Percentiles rank a stretch among this genome's conserved stretches.
These are phyloP conservation scores for Dictyophora rubrovolvata DNA, from an alignment of 768 basidiomycete genomes.

Conservation along the genomic window DNA sequence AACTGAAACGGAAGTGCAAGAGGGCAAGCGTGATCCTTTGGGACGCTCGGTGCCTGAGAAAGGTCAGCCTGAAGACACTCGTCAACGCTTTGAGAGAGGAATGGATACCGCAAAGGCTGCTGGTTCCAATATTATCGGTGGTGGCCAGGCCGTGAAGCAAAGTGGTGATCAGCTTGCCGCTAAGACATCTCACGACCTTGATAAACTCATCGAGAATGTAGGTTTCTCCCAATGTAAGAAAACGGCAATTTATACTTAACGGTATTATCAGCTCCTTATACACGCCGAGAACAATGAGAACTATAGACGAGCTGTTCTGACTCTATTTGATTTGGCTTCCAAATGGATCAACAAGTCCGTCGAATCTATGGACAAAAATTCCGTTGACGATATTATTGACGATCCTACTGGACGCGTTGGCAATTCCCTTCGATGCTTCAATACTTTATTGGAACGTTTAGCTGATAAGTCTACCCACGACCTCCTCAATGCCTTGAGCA, in stretches of 20 bases:
- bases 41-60: constrained; percentile 43
- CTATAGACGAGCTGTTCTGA: constrained; percentile 48
- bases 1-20: constrained; percentile 48
- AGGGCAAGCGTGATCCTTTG: constrained; percentile 46
- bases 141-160: constrained; percentile 32
- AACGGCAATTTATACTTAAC: neutral
- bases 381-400: constrained; percentile 45
- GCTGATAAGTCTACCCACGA: constrained; percentile 43
- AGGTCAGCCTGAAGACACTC: constrained; percentile 34
- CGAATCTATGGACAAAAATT: constrained; percentile 37
- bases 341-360: constrained; percentile 46
- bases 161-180: constrained; percentile 36
- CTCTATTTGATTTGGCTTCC: constrained; percentile 45
- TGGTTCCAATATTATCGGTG: constrained; percentile 49
- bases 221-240: neutral
- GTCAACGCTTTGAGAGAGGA: constrained; percentile 50
- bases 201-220: constrained; percentile 46
- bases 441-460: constrained; percentile 41
- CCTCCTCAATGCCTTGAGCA: constrained; percentile 31
- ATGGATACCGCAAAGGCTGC: constrained; percentile 55
- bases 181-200: constrained; percentile 32
- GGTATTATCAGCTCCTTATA: constrained; percentile 41
- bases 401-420: constrained; percentile 57
- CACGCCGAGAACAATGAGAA: constrained; percentile 52
- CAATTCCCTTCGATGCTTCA: constrained; percentile 34